These are phyloP conservation scores for Eucalyptus microcorys DNA, from an alignment of 345 rosid species.

Conservation along the genomic window DNA sequence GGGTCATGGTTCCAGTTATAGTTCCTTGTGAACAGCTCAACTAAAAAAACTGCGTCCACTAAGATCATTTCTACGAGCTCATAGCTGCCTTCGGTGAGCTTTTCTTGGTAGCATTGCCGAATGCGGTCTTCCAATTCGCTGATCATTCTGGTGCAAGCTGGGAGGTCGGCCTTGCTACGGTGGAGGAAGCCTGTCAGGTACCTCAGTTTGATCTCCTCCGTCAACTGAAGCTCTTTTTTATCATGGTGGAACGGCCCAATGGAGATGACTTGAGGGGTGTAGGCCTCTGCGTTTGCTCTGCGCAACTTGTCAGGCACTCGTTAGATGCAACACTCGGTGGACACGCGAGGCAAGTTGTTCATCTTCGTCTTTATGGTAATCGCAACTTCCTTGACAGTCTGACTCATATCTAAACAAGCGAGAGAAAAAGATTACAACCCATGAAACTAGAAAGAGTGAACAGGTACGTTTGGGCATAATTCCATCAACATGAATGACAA, in stretches of 20 bases:
- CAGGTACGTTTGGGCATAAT: neutral
- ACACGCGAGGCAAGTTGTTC: neutral
- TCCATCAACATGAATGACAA: neutral
- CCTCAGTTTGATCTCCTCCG: conserved; percentile 12
- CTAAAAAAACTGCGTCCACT: neutral
- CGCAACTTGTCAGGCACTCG: conserved; percentile 4
- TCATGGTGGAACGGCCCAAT: conserved; percentile 9
- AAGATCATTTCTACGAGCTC: neutral
- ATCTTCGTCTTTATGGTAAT: neutral
- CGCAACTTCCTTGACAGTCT: neutral
- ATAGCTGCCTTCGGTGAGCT: neutral
- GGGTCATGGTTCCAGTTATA: neutral
- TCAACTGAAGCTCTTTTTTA: neutral
- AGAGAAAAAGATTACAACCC: neutral
- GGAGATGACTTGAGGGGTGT: conserved; percentile 4
- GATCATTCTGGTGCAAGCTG: neutral
- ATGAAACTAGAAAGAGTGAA: neutral
- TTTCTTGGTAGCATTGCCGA: neutral
- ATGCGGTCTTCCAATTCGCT: neutral
- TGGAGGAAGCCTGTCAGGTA: neutral
- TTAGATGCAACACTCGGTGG: conserved; percentile 3
- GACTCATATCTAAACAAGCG: neutral
- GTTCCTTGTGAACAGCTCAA: neutral
- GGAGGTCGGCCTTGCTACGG: neutral
- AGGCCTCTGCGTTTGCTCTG: neutral